phyloP scores from a whole-genome alignment of 164 flowering plant genomes.

The Chimonanthus salicifolius region DNA sequence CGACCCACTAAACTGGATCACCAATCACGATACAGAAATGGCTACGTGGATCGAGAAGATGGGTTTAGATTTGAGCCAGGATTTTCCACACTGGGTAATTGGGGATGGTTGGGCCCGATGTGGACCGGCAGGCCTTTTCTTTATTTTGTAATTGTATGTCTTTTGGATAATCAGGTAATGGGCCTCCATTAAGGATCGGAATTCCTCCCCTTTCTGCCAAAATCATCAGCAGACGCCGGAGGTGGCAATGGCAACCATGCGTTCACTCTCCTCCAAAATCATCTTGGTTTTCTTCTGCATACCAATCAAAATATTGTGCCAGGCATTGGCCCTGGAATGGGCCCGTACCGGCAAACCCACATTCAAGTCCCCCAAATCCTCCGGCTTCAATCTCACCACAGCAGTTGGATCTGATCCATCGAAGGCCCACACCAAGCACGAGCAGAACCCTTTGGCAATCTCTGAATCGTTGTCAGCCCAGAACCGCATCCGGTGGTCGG shows the following conservation, averaged over 20 bases:
- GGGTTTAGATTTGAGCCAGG: too few relatives aligned
- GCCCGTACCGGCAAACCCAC: slow-evolving; percentile 47
- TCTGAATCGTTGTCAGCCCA: slow-evolving; percentile 86
- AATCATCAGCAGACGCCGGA: slow-evolving; percentile 36
- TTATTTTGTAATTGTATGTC: too few relatives aligned
- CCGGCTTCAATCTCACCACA: slow-evolving; percentile 60
- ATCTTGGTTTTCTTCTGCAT: slow-evolving; percentile 81
- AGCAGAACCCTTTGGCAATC: slow-evolving; percentile 68
- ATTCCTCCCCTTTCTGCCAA: too few relatives aligned
- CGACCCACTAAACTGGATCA: too few relatives aligned
- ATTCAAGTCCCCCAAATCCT: slow-evolving; percentile 59
- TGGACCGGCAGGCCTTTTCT: too few relatives aligned
- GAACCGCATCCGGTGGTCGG: slow-evolving; percentile 50
- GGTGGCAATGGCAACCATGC: slow-evolving; percentile 56
- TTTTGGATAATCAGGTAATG: too few relatives aligned
- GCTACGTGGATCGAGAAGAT: too few relatives aligned
- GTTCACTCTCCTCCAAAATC: slow-evolving; percentile 55
- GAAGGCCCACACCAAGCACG: slow-evolving; percentile 57
- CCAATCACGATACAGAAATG: too few relatives aligned
- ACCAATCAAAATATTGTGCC: slow-evolving; percentile 81
- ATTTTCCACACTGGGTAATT: too few relatives aligned
- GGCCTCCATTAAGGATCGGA: too few relatives aligned
- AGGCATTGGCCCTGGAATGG: slow-evolving; percentile 70
- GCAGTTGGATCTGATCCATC: slow-evolving; percentile 71
- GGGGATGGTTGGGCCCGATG: too few relatives aligned